Evolutionary conservation across 2,329 filamentous ascomycete genomes (phyloP), one percentile per base, ranked within the genome.

Genomic region (Beauveria sp.): DNA sequence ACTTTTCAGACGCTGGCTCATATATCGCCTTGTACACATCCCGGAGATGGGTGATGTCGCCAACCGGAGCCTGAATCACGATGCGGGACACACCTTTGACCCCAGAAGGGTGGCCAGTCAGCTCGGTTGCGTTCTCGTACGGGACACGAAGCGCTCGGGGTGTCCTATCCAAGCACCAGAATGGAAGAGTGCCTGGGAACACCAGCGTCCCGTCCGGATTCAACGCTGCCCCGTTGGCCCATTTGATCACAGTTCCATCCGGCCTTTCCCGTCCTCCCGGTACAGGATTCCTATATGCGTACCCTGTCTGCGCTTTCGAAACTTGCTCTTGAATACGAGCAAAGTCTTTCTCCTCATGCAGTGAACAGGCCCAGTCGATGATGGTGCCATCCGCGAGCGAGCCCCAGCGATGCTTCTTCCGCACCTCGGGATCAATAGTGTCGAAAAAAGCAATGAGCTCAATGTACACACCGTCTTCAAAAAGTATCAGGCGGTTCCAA

Each of bases 91-190:
- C 74, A 0, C 86, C 85, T 16, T 77, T 66, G 0, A 77, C 82
- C 0, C 79, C 79, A 7, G 75, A 82, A 0, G 81, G 74, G 72
- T 88, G 86, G 14, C 67, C 71, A 3, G 71, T 71, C 18, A 69
- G 65, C 16, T 64, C 62, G 24, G 6, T 65, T 24, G 66, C 65
- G 20, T 62, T 60, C 20, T 69, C 66, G 1, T 73, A 73, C 0
- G 86, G 84, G 3, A 88, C 86, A 0, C 87, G 73, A 2, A 83
- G 69, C n/a, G 73, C 66, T 7, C 87, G 71, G 2, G 79, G 73
- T 2, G 86, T 88, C 14, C 83, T 72, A 69, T 90, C 87, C 52
- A 88, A 78, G 67, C 84, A 87, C 78, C 82, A 89, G 66, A 89
- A 89, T 0, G 87, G 87, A 12, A 86, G 68, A 16, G 74, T 73